A percentile compares a stretch with the other conserved stretches of the same genome.
These are phyloP conservation scores for Candida sakaeoensis DNA, from an alignment of 805 yeast species.

Conservation along the genomic window DNA sequence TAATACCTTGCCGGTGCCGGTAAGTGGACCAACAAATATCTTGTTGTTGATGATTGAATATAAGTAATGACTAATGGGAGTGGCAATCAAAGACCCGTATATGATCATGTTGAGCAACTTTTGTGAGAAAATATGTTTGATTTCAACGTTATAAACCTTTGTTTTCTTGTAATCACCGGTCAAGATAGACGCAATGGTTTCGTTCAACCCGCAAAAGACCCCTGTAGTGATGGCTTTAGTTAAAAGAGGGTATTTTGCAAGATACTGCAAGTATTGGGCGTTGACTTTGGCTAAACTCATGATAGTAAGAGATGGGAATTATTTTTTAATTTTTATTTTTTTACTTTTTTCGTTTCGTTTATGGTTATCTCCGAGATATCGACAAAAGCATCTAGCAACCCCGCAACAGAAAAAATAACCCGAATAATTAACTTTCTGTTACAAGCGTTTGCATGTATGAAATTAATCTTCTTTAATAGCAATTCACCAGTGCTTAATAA, in stretches of 20 bases:
- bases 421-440: too few relatives aligned
- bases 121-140: conserved; percentile 40
- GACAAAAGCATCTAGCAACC: too few relatives aligned
- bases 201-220: conserved; percentile 52
- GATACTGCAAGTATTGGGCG: conserved; percentile 30
- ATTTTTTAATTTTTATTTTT: too few relatives aligned
- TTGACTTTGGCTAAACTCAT: conserved; percentile 15
- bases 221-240: conserved; percentile 60
- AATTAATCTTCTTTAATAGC: too few relatives aligned
- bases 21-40: conserved; percentile 39
- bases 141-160: conserved; percentile 12
- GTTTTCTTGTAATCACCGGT: conserved; percentile 42
- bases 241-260: conserved; percentile 49
- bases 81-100: conserved; percentile 50
- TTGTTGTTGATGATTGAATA: conserved; percentile 46
- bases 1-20: conserved; percentile 35
- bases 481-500: too few relatives aligned
- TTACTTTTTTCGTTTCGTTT: background rate
- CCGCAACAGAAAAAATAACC: too few relatives aligned
- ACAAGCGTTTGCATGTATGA: too few relatives aligned
- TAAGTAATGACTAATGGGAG: conserved; percentile 57
- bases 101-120: conserved; percentile 53
- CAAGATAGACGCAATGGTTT: conserved; percentile 49
- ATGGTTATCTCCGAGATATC: conserved; percentile 3
- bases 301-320: background rate